Percentiles rank a stretch among this genome's conserved stretches.
phyloP scores from a whole-genome alignment of 805 yeast species.

The Saccharomycopsis sp. region DNA sequence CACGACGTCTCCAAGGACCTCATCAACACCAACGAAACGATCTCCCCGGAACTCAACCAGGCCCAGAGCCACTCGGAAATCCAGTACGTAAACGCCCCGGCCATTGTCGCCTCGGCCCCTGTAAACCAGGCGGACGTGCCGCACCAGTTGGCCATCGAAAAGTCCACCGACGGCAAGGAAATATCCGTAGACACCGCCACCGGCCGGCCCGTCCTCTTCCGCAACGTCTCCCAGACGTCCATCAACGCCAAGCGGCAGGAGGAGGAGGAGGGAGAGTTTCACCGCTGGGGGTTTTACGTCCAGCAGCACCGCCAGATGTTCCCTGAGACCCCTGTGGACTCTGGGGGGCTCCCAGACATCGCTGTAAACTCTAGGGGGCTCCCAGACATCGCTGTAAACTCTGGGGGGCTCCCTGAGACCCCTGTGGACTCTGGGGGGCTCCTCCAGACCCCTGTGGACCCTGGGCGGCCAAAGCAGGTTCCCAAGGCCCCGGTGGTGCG shows the following conservation, averaged over 20 bases:
- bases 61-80: constrained; percentile 15
- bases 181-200: constrained; percentile 61
- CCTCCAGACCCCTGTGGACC: no score
- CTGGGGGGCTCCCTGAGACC: constrained; percentile 28
- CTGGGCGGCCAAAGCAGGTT: no score
- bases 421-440: background rate
- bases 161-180: constrained; percentile 43
- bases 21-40: constrained; percentile 16
- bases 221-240: constrained; percentile 58
- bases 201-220: constrained; percentile 63
- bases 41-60: constrained; percentile 16
- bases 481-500: no score
- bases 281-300: constrained; percentile 76
- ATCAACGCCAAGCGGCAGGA: constrained; percentile 69
- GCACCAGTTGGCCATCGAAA: constrained; percentile 66
- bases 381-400: no score
- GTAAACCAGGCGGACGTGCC: constrained; percentile 32
- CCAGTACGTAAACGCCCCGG: constrained; percentile 13
- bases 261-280: constrained; percentile 88
- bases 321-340: constrained; percentile 23
- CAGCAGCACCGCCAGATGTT: constrained; percentile 46
- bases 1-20: constrained; percentile 21
- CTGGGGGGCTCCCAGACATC: no score
- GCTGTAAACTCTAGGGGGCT: no score
- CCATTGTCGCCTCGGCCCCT: constrained; percentile 9